Evolutionary conservation across 1,284 basidiomycete species (phyloP), one percentile per base, ranked within the genome.

Genomic region (Ustilago nuda): DNA sequence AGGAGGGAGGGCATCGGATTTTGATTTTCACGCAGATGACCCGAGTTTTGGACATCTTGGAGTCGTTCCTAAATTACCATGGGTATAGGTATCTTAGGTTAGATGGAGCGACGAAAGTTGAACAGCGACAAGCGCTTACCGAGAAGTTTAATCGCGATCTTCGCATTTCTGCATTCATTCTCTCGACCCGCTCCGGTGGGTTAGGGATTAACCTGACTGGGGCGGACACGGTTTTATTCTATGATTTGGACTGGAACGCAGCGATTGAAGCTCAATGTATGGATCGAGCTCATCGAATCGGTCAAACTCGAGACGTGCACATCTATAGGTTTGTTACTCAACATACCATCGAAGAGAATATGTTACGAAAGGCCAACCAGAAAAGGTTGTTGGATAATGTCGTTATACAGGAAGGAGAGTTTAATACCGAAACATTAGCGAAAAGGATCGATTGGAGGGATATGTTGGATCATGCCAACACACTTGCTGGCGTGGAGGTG

Each of bases 1-100:
- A 95, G 83, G 90, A 90, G 0, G 93, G 91, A 3, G 94, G 94
- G 0, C 95, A 98, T 84, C 92, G 95, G 1, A 90, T 94, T 27
- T 89, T 98, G 55, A 96, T 98, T 80, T 98, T 98, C 86, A 98
- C 95, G 0, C 95, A 98, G 84, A 98, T 98, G 95, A 98, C 95
- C 27, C 90, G 90, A 66, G 92, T 98, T 41, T 89, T 98, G 61
- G 95, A 98, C 86, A 95, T 98, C 63, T 89, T 98, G 56, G 96
- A 98, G 85, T 91, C 92, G 41, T 98, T 96, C 87, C 89, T 98
- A 68, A 96, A 93, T 81, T 92, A 94, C 76, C 94, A 95, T 81
- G 96, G 95, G 0, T 94, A 96, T 85, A 90, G 95, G 6, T 98
- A 98, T 86, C 89, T 98, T 9, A 90, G 95, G 6, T 88, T 98